A percentile compares a stretch with the other conserved stretches of the same genome.
Evolutionary conservation across 495 filamentous ascomycete species (phyloP).

Genomic region (Oleoguttula mirabilis): DNA sequence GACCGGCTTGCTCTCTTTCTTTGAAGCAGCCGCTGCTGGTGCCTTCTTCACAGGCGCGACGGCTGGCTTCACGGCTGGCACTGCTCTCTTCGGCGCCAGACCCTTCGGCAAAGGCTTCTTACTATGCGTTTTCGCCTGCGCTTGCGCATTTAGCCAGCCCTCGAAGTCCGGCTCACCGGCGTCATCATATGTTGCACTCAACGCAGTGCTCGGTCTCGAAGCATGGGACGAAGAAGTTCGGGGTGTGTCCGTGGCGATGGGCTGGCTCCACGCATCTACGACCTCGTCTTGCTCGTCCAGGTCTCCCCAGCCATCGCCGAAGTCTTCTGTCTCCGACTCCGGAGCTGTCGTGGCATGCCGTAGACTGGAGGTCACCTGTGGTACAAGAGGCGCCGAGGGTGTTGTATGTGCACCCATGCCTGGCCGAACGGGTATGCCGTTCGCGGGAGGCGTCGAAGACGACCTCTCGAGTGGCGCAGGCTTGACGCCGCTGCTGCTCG

Average conservation of each 20-base stretch:
- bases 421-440: constrained; percentile 5
- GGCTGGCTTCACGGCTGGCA: constrained; percentile 22
- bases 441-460: constrained; percentile 8
- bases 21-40: constrained; percentile 19
- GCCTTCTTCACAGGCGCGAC: constrained; percentile 25
- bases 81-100: constrained; percentile 42
- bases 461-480: constrained; percentile 17
- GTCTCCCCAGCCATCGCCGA: constrained; percentile 37
- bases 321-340: constrained; percentile 31
- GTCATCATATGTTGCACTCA: constrained; percentile 55
- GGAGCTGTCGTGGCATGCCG: constrained; percentile 2
- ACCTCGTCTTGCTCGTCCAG: constrained; percentile 27
- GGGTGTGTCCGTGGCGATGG: constrained; percentile 14
- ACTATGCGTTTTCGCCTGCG: constrained; percentile 49
- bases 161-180: constrained; percentile 86
- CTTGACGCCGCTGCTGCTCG: constrained; percentile 19
- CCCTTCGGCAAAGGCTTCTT: constrained; percentile 68
- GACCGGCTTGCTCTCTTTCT: constrained; percentile 36
- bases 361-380: constrained; percentile 5
- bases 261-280: constrained; percentile 33
- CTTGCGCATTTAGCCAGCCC: constrained; percentile 79
- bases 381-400: constrained; percentile 20
- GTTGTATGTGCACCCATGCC: neutral
- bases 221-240: constrained; percentile 23
- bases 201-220: constrained; percentile 25